phyloP scores from a whole-genome alignment of 495 filamentous ascomycete species.

The Annulohypoxylon nitens region DNA sequence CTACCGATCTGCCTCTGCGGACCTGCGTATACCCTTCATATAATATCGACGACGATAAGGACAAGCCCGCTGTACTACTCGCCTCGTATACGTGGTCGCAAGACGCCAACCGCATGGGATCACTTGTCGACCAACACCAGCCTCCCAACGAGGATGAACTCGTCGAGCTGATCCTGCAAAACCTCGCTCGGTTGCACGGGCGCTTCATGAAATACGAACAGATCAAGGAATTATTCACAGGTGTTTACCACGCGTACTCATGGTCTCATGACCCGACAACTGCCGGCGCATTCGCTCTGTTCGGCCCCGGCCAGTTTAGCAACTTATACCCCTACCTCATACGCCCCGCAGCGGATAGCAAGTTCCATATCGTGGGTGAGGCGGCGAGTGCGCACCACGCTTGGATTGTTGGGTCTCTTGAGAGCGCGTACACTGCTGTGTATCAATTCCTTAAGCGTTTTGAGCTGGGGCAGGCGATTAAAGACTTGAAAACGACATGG shows the following conservation, averaged over 20 bases:
- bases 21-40: not conserved
- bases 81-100: slow-evolving; percentile 59
- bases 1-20: not conserved
- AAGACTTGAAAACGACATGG: not conserved
- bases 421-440: not conserved
- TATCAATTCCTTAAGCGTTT: not conserved
- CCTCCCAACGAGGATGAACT: slow-evolving; percentile 20
- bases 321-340: slow-evolving; percentile 50
- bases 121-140: slow-evolving; percentile 40
- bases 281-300: slow-evolving; percentile 61
- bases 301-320: slow-evolving; percentile 60
- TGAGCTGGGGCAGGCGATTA: not conserved
- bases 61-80: slow-evolving; percentile 56
- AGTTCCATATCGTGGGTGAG: slow-evolving; percentile 57
- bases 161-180: slow-evolving; percentile 44
- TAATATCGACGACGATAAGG: slow-evolving; percentile 41
- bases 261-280: slow-evolving; percentile 57
- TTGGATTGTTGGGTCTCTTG: slow-evolving; percentile 52
- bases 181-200: slow-evolving; percentile 40
- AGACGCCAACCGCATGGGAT: slow-evolving; percentile 57
- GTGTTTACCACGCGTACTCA: slow-evolving; percentile 50
- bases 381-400: slow-evolving; percentile 59
- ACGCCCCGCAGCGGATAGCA: slow-evolving; percentile 44
- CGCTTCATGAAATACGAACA: slow-evolving; percentile 1
- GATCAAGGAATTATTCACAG: slow-evolving; percentile 28